These are phyloP conservation scores for Naganishia onofrii DNA, from an alignment of 768 basidiomycete species.

Conservation along the genomic window DNA sequence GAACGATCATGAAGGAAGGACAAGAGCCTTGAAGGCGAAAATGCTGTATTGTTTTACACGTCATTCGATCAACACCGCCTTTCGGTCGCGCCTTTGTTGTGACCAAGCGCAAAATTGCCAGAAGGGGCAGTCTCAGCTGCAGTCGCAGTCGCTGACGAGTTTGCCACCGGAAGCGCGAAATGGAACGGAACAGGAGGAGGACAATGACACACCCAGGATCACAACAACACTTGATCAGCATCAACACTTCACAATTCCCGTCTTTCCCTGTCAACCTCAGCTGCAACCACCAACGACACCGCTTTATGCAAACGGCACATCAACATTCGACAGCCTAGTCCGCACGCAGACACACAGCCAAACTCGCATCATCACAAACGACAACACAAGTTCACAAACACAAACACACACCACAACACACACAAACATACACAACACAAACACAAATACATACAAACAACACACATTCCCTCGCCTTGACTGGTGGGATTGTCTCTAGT, in stretches of 20 bases:
- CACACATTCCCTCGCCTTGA: constrained; percentile 19
- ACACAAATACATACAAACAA: background rate
- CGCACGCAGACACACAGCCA: background rate
- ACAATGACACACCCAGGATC: background rate
- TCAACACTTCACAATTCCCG: too few species aligned
- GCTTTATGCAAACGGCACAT: background rate
- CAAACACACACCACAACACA: background rate
- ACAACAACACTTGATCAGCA: background rate
- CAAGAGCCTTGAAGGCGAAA: too few species aligned
- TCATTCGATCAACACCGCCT: background rate
- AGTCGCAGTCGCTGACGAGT: background rate
- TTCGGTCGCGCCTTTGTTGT: background rate
- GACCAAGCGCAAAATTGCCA: constrained; percentile 4
- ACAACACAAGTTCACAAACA: background rate
- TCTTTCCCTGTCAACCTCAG: too few species aligned
- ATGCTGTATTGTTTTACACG: background rate
- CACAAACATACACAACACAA: background rate
- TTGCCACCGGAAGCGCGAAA: background rate
- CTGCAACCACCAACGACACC: background rate
- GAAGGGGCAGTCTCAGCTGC: too few species aligned
- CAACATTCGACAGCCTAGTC: too few species aligned
- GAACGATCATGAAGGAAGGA: too few species aligned
- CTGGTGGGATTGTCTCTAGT: constrained; percentile 8
- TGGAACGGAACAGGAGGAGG: background rate
- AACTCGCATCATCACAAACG: too few species aligned